These are phyloP conservation scores for Vitis hybrid DNA, from an alignment of 177 flowering plant species.

Conservation along the genomic window DNA sequence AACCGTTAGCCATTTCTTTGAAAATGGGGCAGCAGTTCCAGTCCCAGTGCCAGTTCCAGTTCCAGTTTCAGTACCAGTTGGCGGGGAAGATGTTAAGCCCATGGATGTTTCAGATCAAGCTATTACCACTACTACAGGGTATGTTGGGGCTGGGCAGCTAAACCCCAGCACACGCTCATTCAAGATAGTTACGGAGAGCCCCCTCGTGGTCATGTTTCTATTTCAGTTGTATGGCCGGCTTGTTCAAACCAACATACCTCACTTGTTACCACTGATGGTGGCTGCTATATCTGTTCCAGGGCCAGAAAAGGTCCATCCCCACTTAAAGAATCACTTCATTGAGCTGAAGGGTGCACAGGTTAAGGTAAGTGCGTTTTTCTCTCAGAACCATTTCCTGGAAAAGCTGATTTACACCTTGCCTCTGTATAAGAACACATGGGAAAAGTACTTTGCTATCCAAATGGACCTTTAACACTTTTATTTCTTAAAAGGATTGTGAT, in stretches of 20 bases:
- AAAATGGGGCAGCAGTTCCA: conserved; percentile 33
- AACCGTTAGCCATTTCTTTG: conserved; percentile 86
- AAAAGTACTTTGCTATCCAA: too few relatives aligned
- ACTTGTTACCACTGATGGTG: conserved; percentile 89
- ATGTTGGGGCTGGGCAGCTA: conserved; percentile 56
- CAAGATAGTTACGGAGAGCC: conserved; percentile 93
- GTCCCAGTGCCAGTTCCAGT: too few relatives aligned
- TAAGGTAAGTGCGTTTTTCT: conserved; percentile 51
- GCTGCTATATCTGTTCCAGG: conserved; percentile 93
- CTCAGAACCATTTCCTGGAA: neutral
- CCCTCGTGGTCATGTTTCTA: conserved; percentile 94
- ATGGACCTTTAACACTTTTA: too few relatives aligned
- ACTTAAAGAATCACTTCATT: conserved; percentile 70
- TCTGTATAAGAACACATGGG: too few relatives aligned
- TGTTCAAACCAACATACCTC: conserved; percentile 92
- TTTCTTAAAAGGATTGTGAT: too few relatives aligned
- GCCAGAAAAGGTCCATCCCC: conserved; percentile 85
- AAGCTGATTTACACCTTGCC: neutral
- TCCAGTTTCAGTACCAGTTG: neutral
- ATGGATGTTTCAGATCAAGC: conserved; percentile 51
- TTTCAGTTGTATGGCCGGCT: conserved; percentile 84
- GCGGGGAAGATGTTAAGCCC: conserved; percentile 56
- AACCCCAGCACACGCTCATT: conserved; percentile 91
- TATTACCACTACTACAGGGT: conserved; percentile 21
- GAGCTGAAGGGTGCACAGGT: conserved; percentile 98